These are phyloP conservation scores for Anethum foeniculum DNA, from an alignment of 140 eudicot genomes.

Conservation along the genomic window DNA sequence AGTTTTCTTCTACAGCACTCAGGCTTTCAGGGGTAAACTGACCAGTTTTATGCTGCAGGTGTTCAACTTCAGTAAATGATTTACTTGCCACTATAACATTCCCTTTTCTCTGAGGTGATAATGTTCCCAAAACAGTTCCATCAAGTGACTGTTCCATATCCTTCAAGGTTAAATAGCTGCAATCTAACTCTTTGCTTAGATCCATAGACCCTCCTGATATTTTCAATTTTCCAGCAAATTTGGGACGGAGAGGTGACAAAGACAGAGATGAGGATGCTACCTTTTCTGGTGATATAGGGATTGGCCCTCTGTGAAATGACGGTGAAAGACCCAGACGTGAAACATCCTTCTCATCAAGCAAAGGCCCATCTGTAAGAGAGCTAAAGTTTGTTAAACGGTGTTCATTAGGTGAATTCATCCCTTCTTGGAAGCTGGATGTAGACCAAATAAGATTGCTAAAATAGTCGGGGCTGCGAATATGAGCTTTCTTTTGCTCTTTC, in stretches of 20 bases:
- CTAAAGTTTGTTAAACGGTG: slow-evolving; percentile 27
- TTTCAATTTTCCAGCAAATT: slow-evolving; percentile 35
- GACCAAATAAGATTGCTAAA: slow-evolving; percentile 29
- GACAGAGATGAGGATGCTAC: slow-evolving; percentile 55
- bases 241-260: slow-evolving; percentile 82
- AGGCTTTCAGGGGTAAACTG: slow-evolving; percentile 37
- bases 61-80: slow-evolving; percentile 27
- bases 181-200: slow-evolving; percentile 32
- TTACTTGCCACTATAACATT: slow-evolving; percentile 24
- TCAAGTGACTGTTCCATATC: slow-evolving; percentile 62
- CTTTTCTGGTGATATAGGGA: slow-evolving; percentile 39
- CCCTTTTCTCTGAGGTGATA: slow-evolving; percentile 34
- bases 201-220: slow-evolving; percentile 21
- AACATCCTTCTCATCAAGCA: slow-evolving; percentile 43
- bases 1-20: slow-evolving; percentile 26
- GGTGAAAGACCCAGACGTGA: slow-evolving; percentile 19
- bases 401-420: slow-evolving; percentile 27
- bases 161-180: slow-evolving; percentile 39
- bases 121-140: slow-evolving; percentile 38
- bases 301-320: slow-evolving; percentile 27
- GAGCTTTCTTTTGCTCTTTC: slow-evolving; percentile 53
- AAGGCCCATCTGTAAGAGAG: slow-evolving; percentile 70
- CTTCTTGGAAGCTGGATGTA: slow-evolving; percentile 27
- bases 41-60: slow-evolving; percentile 22
- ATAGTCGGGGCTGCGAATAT: slow-evolving; percentile 32